Conservation (phyloP, 306 rosid genomes). For the Gastrolobium bilobum region DNA sequence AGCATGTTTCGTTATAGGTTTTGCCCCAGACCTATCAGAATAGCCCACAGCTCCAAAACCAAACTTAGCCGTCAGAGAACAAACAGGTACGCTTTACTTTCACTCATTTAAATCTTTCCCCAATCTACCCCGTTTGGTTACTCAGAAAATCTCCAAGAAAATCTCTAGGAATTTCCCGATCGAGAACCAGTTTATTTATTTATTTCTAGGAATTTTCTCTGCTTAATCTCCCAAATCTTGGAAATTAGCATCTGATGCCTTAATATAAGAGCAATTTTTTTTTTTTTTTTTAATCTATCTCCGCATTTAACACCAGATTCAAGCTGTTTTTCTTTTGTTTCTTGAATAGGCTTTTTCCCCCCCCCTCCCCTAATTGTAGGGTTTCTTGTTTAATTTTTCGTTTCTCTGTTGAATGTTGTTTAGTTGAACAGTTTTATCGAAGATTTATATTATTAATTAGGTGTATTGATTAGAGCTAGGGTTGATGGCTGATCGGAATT, state of each 20-base stretch:
- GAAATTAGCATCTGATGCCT: background rate
- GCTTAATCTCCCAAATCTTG: background rate
- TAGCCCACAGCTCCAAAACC: background rate
- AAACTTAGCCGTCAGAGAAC: slow-evolving; percentile 36
- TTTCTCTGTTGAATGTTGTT: background rate
- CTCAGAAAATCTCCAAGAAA: background rate
- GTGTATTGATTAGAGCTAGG: slow-evolving; percentile 38
- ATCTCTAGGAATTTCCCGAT: background rate
- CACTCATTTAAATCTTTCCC: background rate
- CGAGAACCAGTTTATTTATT: background rate
- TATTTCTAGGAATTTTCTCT: background rate
- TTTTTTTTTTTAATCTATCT: too few relatives aligned
- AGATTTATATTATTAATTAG: background rate
- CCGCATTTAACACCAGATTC: background rate
- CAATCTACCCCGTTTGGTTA: background rate
- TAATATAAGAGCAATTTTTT: background rate
- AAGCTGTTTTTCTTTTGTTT: background rate
- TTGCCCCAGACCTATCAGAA: background rate
- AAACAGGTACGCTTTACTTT: slow-evolving; percentile 20
- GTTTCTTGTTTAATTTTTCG: slow-evolving; percentile 15
- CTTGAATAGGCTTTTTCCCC: background rate
- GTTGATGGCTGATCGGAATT: slow-evolving; percentile 88
- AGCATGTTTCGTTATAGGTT: background rate
- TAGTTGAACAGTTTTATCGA: background rate
- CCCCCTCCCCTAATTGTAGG: slow-evolving; percentile 20